Evolutionary conservation across 805 yeast species (phyloP), one percentile per base, ranked within the genome.

Genomic region (Metschnikowia corniflorae): DNA sequence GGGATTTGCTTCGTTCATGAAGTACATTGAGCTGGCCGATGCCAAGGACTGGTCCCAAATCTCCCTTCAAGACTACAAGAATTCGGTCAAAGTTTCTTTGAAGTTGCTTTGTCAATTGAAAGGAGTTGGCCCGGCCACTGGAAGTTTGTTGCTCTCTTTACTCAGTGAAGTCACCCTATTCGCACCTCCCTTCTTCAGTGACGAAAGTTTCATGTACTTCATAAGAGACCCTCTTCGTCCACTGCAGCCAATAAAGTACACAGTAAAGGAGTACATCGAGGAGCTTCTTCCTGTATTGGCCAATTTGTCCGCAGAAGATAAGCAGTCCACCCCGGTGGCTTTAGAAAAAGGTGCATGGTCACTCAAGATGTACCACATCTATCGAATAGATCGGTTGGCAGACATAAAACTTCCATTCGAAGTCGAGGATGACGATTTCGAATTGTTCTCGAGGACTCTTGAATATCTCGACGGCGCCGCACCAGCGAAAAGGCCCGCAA

Each of bases 71-170:
- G 32, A 37, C 14, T 67, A 60, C 43, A 32, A 44, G 7, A 39
- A 31, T 1, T 33, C 36, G 0, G 46, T 63, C 6, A 58, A 54
- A 30, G 38, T 41, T 8, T 37, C 67, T 3, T 31, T 70, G 33
- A 60, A 60, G 21, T 44, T 41, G 17, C 34, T 65, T 4, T 63
- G 70, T 40, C 57, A 55, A 26, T 53, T 72, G 26, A 54, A 55
- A 29, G 78, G 77, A 0, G 73, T 72, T 5, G 78, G 78, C 0
- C 75, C 76, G 1, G 78, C 78, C 6, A 71, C 75, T 5, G 73
- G 69, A 3, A 67, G 74, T 28, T 55, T 72, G 35, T 48, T 72
- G 0, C 43, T 68, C 26, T 70, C 75, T 1, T 43, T 71, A 14
- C 31, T 54, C 21, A n/a, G 25, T 26, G 40, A 51, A 18, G 42